These are phyloP conservation scores for Saccharomycopsis sp. DNA, from an alignment of 805 yeast species.

Conservation along the genomic window DNA sequence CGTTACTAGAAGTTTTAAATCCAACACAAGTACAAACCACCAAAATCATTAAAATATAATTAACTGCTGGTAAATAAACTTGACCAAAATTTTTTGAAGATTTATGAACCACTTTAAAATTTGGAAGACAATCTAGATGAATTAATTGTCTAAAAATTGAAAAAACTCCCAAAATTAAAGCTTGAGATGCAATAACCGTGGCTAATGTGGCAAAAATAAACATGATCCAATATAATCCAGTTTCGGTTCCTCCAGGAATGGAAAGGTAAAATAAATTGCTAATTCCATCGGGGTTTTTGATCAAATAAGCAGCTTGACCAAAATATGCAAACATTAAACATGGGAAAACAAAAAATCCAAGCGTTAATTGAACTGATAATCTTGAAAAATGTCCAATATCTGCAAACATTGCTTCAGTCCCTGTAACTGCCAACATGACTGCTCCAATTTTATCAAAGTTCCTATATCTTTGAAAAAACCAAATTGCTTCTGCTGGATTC, in stretches of 20 bases:
- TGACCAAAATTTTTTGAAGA: slow-evolving; percentile 37
- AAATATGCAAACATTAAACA: slow-evolving; percentile 40
- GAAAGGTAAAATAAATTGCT: slow-evolving; percentile 38
- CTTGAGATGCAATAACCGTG: slow-evolving; percentile 52
- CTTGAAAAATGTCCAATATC: slow-evolving; percentile 49
- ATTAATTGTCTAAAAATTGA: slow-evolving; percentile 43
- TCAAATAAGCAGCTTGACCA: slow-evolving; percentile 47
- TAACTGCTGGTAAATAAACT: slow-evolving; percentile 42
- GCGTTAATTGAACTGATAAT: slow-evolving; percentile 37
- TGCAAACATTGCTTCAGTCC: slow-evolving; percentile 56
- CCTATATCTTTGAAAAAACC: slow-evolving; percentile 28
- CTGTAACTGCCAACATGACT: slow-evolving; percentile 46
- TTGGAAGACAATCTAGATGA: slow-evolving; percentile 44
- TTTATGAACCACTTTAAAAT: slow-evolving; percentile 34
- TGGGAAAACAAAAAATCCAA: slow-evolving; percentile 39
- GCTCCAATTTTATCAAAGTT: slow-evolving; percentile 37
- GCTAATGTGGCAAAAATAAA: slow-evolving; percentile 44
- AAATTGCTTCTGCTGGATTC: slow-evolving; percentile 42
- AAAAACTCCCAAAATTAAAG: slow-evolving; percentile 45
- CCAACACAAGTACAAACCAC: slow-evolving; percentile 43
- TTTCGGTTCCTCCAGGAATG: slow-evolving; percentile 38
- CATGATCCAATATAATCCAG: slow-evolving; percentile 39
- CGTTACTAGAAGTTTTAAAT: slow-evolving; percentile 36
- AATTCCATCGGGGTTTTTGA: slow-evolving; percentile 29
- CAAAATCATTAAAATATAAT: slow-evolving; percentile 40